phyloP scores from a whole-genome alignment of 2,329 filamentous ascomycete species.

The Talaromyces funiculosus region DNA sequence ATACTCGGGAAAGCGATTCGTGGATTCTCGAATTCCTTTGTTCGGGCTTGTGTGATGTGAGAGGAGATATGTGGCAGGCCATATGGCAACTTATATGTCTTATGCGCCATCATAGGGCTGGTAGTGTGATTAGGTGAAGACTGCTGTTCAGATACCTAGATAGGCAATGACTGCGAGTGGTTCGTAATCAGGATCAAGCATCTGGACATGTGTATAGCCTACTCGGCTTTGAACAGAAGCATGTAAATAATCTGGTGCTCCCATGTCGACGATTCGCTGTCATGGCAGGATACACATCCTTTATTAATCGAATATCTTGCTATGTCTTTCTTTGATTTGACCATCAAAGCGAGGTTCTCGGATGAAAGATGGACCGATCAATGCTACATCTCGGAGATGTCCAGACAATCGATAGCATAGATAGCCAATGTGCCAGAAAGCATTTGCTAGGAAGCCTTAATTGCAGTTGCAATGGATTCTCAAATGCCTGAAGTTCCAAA shows the following conservation, averaged over 20 bases:
- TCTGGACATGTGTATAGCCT: not conserved
- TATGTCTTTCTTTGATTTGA: not conserved
- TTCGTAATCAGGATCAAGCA: not conserved
- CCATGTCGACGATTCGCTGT: not conserved
- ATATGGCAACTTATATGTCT: not conserved
- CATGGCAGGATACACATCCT: not conserved
- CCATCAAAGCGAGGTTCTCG: not conserved
- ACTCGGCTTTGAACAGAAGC: not conserved
- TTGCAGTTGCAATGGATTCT: not conserved
- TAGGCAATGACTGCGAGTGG: not conserved
- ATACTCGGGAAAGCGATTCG: not conserved
- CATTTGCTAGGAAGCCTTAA: too few relatives aligned
- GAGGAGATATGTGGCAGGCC: not conserved
- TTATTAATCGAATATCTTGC: not conserved
- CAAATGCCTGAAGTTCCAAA: not conserved
- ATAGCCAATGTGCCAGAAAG: not conserved
- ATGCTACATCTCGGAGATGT: not conserved
- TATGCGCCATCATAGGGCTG: not conserved
- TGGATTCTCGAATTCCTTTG: not conserved
- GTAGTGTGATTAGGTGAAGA: not conserved
- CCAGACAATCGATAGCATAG: not conserved
- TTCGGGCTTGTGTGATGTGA: slow-evolving; percentile 1
- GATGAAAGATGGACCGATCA: not conserved
- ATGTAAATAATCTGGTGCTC: not conserved
- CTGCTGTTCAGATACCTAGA: not conserved